Conservation (phyloP, 768 basidiomycete species). For the Leccinum variicolor region DNA sequence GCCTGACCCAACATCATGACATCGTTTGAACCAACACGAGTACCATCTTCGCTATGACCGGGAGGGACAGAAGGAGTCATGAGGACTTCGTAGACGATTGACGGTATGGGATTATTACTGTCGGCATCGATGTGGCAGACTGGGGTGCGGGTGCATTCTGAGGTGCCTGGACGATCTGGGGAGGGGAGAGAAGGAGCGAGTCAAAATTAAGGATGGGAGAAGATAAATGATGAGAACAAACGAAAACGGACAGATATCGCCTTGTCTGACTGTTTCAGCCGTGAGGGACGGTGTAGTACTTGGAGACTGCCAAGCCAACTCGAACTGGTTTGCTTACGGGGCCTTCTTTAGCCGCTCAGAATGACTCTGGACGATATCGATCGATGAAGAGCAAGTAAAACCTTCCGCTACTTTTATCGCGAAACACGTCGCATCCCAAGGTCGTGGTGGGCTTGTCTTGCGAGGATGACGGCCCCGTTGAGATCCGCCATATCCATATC, state of each 20-base stretch:
- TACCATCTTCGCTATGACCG: conserved; percentile 41
- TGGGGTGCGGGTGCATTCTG: conserved; percentile 17
- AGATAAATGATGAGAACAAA: neutral
- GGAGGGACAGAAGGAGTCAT: conserved; percentile 73
- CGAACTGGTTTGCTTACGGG: conserved; percentile 3
- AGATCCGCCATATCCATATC: too few relatives aligned
- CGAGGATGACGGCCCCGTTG: too few relatives aligned
- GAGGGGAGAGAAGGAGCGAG: neutral
- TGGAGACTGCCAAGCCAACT: conserved; percentile 1
- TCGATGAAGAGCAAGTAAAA: too few relatives aligned
- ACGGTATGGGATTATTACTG: conserved; percentile 20
- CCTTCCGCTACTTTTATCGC: too few relatives aligned
- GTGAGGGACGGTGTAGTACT: neutral
- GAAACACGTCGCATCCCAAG: too few relatives aligned
- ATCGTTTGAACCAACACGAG: conserved; percentile 13
- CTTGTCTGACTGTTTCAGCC: conserved; percentile 4
- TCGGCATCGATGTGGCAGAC: conserved; percentile 8
- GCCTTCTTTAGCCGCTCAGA: conserved; percentile 4
- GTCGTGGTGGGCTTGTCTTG: too few relatives aligned
- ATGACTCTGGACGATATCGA: too few relatives aligned
- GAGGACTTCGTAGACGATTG: conserved; percentile 53
- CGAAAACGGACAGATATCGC: conserved; percentile 8
- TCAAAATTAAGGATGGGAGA: neutral
- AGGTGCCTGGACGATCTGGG: neutral
- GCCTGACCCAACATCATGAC: conserved; percentile 11